Evolutionary conservation across 176 grass and related monocot genomes (phyloP), one percentile per base, ranked within the genome.

Genomic region (Phragmites australis): DNA sequence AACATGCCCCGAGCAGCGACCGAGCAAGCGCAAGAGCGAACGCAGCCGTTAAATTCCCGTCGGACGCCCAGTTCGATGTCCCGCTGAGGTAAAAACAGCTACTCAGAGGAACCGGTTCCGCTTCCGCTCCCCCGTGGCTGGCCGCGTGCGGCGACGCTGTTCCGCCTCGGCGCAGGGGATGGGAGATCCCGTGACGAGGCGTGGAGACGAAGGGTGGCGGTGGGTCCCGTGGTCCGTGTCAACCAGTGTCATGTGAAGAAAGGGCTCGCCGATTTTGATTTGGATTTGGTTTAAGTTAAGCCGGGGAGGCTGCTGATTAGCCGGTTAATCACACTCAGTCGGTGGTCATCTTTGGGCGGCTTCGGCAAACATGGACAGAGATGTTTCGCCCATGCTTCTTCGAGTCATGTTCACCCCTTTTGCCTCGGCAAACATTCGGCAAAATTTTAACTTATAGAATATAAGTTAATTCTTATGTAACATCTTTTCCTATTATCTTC

Each of bases 121-220:
- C n/a, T n/a, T n/a, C n/a, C n/a, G 29, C 55, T 60, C 1, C 19
- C 7, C 21, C 27, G 5, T 29, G 61, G 71, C 3, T 8, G 3
- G 9, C 0, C 4, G 14, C 21, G 8, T 0, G 67, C 39, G 39
- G 19, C 0, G 25, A 22, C 31, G 19, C 48, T 79, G 50, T 78
- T 52, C 67, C 18, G 22, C 4, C 0, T 0, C 18, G 0, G 0
- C 51, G 68, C 75, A 88, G 59, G 8, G 68, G 75, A 74, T 83
- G 12, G 3, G 12, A 0, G 21, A 51, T 25, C 5, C 27, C 27
- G 69, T 84, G 81, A 84, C 61, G 60, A 68, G 2, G 68, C 75
- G 69, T 84, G 10, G 69, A 40, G 69, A 84, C 76, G 58, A 69
- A 80, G 68, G 51, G 21, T 57, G 4, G 65, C 22, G 53, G 55